A percentile compares a stretch with the other conserved stretches of the same genome.
phyloP scores from a whole-genome alignment of 139 green algal species.

The Diplosphaera chodatii region DNA sequence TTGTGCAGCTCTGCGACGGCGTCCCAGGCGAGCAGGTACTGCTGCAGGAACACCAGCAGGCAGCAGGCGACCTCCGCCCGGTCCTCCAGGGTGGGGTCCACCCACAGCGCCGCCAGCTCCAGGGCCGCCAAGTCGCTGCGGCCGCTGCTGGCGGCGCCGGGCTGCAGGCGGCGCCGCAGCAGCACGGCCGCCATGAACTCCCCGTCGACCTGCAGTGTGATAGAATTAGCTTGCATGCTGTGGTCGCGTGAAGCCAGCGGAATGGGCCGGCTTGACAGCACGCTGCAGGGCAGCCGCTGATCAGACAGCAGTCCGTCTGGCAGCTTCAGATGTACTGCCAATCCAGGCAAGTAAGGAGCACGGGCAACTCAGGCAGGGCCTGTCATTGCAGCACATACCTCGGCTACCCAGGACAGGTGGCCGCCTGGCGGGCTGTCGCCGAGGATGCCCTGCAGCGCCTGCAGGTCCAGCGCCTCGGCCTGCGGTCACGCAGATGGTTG shows the following conservation, averaged over 20 bases:
- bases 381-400: no score
- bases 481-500: no score
- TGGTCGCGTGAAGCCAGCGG: no score
- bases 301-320: no score
- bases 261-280: no score
- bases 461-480: not conserved
- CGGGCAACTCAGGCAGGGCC: no score
- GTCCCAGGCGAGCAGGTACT: constrained; percentile 8
- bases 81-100: constrained; percentile 20
- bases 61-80: constrained; percentile 3
- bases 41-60: constrained; percentile 1
- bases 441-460: not conserved
- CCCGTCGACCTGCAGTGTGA: not conserved
- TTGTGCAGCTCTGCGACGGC: not conserved
- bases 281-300: no score
- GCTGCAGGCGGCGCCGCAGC: not conserved
- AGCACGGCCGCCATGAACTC: constrained; percentile 6
- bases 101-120: constrained; percentile 10
- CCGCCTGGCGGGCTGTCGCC: not conserved
- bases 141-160: no score
- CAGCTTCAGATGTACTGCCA: no score
- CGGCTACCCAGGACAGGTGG: constrained; percentile 9
- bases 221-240: no score
- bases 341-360: no score
- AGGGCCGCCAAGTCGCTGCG: no score